phyloP scores from a whole-genome alignment of 2,329 filamentous ascomycete species.

The Rhexocercosporidium sp. region DNA sequence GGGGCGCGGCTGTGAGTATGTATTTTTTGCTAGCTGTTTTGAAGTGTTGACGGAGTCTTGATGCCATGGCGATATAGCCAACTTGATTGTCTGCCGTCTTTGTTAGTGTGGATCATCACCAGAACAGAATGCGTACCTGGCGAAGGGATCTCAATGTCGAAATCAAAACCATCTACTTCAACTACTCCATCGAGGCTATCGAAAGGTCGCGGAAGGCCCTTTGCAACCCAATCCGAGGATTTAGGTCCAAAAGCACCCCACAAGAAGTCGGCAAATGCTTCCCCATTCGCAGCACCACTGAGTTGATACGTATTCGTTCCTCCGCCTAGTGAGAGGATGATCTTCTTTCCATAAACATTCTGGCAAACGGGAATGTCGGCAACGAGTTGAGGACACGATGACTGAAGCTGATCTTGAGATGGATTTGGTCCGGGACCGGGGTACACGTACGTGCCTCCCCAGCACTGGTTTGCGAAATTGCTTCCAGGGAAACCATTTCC shows the following conservation, averaged over 20 bases:
- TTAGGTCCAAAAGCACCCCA: constrained; percentile 47
- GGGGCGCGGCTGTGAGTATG: constrained; percentile 33
- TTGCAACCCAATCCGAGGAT: constrained; percentile 38
- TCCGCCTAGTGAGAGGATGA: constrained; percentile 47
- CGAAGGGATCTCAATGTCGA: constrained; percentile 33
- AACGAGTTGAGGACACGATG: constrained; percentile 42
- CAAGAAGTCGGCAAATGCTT: constrained; percentile 42
- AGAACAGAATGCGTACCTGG: background rate
- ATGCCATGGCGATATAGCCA: constrained; percentile 32
- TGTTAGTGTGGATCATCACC: background rate
- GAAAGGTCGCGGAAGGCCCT: constrained; percentile 29
- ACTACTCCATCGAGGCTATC: constrained; percentile 20
- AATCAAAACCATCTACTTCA: constrained; percentile 36
- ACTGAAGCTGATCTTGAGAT: constrained; percentile 40
- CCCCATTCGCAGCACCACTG: constrained; percentile 43
- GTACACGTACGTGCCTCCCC: constrained; percentile 41
- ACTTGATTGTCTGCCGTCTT: constrained; percentile 14
- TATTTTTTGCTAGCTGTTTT: constrained; percentile 25
- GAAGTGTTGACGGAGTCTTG: constrained; percentile 31
- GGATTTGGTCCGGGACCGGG: constrained; percentile 30
- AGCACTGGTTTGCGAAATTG: constrained; percentile 49
- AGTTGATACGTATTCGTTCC: constrained; percentile 42
- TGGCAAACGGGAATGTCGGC: constrained; percentile 45
- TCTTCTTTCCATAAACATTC: constrained; percentile 43
- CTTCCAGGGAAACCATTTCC: constrained; percentile 47